phyloP scores from a whole-genome alignment of 345 rosid species.

The Passiflora organensis region DNA sequence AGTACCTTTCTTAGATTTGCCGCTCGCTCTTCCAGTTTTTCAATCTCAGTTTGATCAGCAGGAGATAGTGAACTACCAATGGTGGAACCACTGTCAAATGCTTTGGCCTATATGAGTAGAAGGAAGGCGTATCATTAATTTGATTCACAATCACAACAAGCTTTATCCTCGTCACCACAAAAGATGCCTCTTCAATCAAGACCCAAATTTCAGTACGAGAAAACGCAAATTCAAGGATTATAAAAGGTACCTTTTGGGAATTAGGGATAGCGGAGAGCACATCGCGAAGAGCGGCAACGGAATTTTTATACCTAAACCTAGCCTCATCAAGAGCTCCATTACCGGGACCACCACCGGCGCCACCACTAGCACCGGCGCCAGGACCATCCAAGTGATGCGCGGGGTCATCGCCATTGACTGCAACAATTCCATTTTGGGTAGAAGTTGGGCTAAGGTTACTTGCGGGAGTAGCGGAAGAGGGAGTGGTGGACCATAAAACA shows the following conservation, averaged over 20 bases:
- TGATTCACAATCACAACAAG: too few species aligned
- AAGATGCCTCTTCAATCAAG: too few species aligned
- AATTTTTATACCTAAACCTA: constrained; percentile 68
- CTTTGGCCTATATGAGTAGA: constrained; percentile 42
- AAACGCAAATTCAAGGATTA: not conserved
- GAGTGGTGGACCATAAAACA: constrained; percentile 52
- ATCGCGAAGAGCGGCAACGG: constrained; percentile 83
- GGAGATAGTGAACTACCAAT: constrained; percentile 31
- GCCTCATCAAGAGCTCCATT: constrained; percentile 81
- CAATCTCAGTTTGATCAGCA: constrained; percentile 55
- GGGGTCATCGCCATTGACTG: constrained; percentile 32
- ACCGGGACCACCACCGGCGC: constrained; percentile 45
- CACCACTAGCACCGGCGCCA: constrained; percentile 31
- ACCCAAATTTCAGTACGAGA: not conserved
- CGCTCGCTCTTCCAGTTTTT: constrained; percentile 67
- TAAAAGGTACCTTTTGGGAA: constrained; percentile 55
- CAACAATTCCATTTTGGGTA: constrained; percentile 23
- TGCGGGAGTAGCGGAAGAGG: constrained; percentile 13
- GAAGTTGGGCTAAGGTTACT: constrained; percentile 26
- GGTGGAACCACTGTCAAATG: constrained; percentile 38
- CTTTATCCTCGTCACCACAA: too few species aligned
- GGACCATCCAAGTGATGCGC: constrained; percentile 44
- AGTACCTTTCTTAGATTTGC: constrained; percentile 68
- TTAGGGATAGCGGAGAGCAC: constrained; percentile 72
- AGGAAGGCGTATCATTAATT: constrained; percentile 1